Base-by-base conservation (phyloP, 2,329 filamentous ascomycete genomes). In the Didymella segeticola region DNA sequence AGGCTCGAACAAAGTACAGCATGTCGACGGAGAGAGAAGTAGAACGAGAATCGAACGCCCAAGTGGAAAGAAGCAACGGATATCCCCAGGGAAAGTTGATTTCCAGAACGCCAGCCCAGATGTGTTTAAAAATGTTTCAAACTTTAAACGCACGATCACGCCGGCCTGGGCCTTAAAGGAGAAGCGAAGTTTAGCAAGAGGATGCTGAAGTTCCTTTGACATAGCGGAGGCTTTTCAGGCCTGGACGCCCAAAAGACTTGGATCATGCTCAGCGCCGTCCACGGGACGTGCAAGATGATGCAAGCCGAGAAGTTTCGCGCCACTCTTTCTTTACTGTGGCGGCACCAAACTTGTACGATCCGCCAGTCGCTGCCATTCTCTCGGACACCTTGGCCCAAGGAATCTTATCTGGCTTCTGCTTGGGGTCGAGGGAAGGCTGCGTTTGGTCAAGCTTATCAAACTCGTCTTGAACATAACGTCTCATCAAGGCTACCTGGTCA, bases 271-370 rank as follows among this genome's bases (percentile, higher is more conserved):
- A 11, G 11, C 36, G 38, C 20, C 36, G 50, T 39, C 42, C 25
- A 31, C 46, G 38, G 27, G 22, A 36, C 5, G 39, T 19, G 4
- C 26, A 47, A 15, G 20, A n/a, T 11, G 8, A 46, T 26, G 30
- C 65, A 34, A 33, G 10, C 17, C 39, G 45, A n/a, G 45, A 47
- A 11, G 67, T 23, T 66, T 85, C 80, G 14, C 76, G 70, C 80
- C 83, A 87, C 73, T 85, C 86, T 73, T 83, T 85, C 70, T 86
- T 85, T 63, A 83, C 86, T 0, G 85, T 86, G 2, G 83, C 79
- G 60, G 84, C 82, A 2, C 83, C 84, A 63, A 86, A 87, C 27
- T 77, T 76, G 64, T 87, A 87, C 2, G 79, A 80, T 7, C 83
- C 83, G 2, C 83, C 82, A 37, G 81, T 67, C 3, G 71, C 63